Evolutionary conservation across 2,329 filamentous ascomycete species (phyloP), one percentile per base, ranked within the genome.

Genomic region (Dactylellina haptotyla): DNA sequence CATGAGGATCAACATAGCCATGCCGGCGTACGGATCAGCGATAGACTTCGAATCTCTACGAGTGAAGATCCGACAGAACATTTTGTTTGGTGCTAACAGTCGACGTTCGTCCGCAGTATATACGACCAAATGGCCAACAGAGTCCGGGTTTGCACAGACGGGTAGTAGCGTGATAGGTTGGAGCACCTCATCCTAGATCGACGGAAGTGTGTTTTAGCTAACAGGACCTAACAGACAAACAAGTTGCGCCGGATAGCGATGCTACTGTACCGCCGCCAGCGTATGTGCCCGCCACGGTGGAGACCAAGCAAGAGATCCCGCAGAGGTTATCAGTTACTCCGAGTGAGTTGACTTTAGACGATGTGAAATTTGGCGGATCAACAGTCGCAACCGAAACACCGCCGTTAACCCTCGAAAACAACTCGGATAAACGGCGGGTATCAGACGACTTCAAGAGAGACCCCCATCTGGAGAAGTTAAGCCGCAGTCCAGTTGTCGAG

Each of bases 401-500:
- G 14, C 69, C 69, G 28, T 34, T 73, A 23, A 54, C 54, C 6
- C 48, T 73, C 12, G 69, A 73, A 26, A 73, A 66, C 53, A 73
- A 58, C 39, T 30, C n/a, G 34, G 69, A 73, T 16, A 73, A 73
- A 34, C 69, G 69, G 30, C 69, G 69, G 23, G 32, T 62, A 14
- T 73, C 69, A 12, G 69, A 73, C 4, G 69, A 73, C 25, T 73
- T 66, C 48, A 73, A 66, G 48, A 61, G 39, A 32, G 64, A 62
- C 32, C 64, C 64, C 18, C 54, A 61, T 9, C 43, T 69, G 28
- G 56, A 69, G 18, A 77, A 75, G 64, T 39, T 74, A 12, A 65
- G 75, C 41, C 75, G 77, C 30, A 90, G 88, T 79, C 90, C 91
- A 9, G 93, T 97, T 54, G 90, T 98, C 84, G 93, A 93, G 80